A percentile compares a stretch with the other conserved stretches of the same genome.
phyloP scores from a whole-genome alignment of 164 flowering plant species.

The Vitis riparia region DNA sequence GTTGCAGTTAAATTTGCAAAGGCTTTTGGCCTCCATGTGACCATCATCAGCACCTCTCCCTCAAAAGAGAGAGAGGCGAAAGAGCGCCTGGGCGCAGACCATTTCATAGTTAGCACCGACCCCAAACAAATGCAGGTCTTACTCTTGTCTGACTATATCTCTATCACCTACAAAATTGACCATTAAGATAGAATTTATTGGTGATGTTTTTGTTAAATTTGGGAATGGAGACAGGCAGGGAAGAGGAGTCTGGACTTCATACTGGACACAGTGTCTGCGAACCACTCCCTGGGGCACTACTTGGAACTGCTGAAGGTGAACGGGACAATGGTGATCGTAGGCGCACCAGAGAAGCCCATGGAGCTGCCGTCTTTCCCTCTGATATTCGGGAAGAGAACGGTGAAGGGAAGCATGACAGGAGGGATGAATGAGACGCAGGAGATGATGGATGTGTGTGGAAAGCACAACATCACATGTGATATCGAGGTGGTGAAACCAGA shows the following conservation, averaged over 20 bases:
- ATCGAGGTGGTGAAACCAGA: constrained; percentile 37
- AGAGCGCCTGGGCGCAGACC: constrained; percentile 62
- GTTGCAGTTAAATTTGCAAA: constrained; percentile 74
- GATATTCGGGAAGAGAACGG: constrained; percentile 52
- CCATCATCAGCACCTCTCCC: constrained; percentile 77
- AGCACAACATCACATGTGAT: constrained; percentile 47
- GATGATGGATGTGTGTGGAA: constrained; percentile 50
- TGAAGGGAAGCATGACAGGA: constrained; percentile 55
- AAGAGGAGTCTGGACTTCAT: constrained; percentile 54
- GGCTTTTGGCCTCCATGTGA: constrained; percentile 76
- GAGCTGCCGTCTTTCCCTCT: constrained; percentile 62
- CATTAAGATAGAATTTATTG: too few species aligned
- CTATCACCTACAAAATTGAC: neutral
- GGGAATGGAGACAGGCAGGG: constrained; percentile 42
- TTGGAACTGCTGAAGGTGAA: constrained; percentile 58
- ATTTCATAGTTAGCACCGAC: constrained; percentile 61
- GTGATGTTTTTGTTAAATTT: neutral
- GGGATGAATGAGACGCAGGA: constrained; percentile 60
- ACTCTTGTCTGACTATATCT: neutral
- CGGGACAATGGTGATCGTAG: constrained; percentile 57
- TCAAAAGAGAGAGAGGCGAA: constrained; percentile 67
- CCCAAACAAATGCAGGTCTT: constrained; percentile 55
- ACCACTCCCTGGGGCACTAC: constrained; percentile 49
- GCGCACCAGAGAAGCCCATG: constrained; percentile 68
- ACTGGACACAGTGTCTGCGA: constrained; percentile 60